Evolutionary conservation across 1,284 basidiomycete species (phyloP).

Genomic region (Pseudozyma hubeiensis): DNA sequence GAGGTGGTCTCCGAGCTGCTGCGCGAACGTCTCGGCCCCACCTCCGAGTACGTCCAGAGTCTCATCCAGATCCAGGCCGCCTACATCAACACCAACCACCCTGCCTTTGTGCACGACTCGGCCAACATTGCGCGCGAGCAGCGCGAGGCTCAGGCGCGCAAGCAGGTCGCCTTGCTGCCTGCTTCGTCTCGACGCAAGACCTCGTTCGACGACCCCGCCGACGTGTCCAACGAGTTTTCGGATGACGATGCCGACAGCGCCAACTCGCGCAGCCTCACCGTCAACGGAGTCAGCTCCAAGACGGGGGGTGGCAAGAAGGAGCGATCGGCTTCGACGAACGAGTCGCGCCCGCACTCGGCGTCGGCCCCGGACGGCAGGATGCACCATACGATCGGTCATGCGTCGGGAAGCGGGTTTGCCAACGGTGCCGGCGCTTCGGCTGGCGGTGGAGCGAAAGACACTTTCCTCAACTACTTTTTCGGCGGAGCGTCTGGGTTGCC

Average conservation of each 20-base stretch:
- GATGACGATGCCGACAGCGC: slow-evolving; percentile 56
- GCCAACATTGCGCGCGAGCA: slow-evolving; percentile 66
- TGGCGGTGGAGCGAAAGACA: slow-evolving; percentile 52
- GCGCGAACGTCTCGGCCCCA: slow-evolving; percentile 93
- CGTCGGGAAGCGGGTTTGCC: slow-evolving; percentile 19
- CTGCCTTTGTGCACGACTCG: slow-evolving; percentile 78
- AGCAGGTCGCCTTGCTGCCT: slow-evolving; percentile 58
- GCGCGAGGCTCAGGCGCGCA: slow-evolving; percentile 56
- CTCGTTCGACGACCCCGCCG: slow-evolving; percentile 54
- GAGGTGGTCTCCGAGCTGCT: slow-evolving; percentile 97
- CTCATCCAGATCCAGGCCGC: slow-evolving; percentile 97
- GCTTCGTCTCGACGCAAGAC: slow-evolving; percentile 68
- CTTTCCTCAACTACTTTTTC: slow-evolving; percentile 68
- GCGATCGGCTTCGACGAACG: slow-evolving; percentile 27
- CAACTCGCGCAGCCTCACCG: slow-evolving; percentile 29
- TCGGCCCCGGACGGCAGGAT: slow-evolving; percentile 28
- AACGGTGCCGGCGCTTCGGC: slow-evolving; percentile 16
- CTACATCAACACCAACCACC: slow-evolving; percentile 99
- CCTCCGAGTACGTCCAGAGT: slow-evolving; percentile 93
- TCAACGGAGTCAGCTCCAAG: slow-evolving; percentile 40
- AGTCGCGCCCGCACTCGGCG: slow-evolving; percentile 46
- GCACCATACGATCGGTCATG: slow-evolving; percentile 49
- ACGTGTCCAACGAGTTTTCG: slow-evolving; percentile 41
- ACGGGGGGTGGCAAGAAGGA: slow-evolving; percentile 47
- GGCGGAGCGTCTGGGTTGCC: slow-evolving; percentile 62